phyloP scores from a whole-genome alignment of 2,329 filamentous ascomycete genomes.

The Lasiodiplodia citricola region DNA sequence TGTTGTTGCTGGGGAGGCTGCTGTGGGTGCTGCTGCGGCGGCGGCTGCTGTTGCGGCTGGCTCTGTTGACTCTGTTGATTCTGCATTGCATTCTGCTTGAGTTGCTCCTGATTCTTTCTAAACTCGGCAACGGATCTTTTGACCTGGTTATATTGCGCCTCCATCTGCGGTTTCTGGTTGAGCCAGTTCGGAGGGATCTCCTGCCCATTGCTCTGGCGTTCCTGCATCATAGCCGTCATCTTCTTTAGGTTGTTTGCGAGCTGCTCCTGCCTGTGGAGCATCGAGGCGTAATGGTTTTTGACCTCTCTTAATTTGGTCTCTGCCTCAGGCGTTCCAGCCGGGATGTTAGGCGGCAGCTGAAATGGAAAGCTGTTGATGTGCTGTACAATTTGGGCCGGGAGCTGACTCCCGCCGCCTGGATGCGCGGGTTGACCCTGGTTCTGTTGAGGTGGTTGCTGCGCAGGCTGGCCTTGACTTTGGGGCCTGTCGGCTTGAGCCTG shows the following conservation, averaged over 20 bases:
- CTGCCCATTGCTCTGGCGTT: constrained; percentile 39
- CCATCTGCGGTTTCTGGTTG: constrained; percentile 35
- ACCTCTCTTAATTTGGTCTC: constrained; percentile 44
- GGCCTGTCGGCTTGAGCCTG: constrained; percentile 14
- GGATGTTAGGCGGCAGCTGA: constrained; percentile 37
- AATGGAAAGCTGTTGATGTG: constrained; percentile 44
- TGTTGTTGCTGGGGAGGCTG: constrained; percentile 22
- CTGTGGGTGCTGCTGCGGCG: constrained; percentile 29
- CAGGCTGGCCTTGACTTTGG: constrained; percentile 32
- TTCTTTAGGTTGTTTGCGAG: constrained; percentile 36
- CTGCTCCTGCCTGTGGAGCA: constrained; percentile 40
- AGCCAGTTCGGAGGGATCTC: constrained; percentile 41
- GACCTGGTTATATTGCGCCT: constrained; percentile 38
- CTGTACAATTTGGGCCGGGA: constrained; percentile 43
- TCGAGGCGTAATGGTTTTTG: constrained; percentile 42
- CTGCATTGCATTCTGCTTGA: constrained; percentile 32
- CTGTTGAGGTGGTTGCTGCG: constrained; percentile 35
- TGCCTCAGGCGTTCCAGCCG: constrained; percentile 42
- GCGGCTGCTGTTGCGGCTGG: constrained; percentile 28
- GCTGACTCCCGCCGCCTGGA: constrained; percentile 28
- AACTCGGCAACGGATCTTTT: constrained; percentile 44
- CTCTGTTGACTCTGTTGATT: constrained; percentile 30
- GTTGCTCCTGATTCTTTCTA: constrained; percentile 39
- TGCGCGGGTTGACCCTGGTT: constrained; percentile 34
- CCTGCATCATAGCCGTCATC: constrained; percentile 37